Conservation (phyloP, 1,284 basidiomycete genomes). For the Cystobasidium slooffiae region DNA sequence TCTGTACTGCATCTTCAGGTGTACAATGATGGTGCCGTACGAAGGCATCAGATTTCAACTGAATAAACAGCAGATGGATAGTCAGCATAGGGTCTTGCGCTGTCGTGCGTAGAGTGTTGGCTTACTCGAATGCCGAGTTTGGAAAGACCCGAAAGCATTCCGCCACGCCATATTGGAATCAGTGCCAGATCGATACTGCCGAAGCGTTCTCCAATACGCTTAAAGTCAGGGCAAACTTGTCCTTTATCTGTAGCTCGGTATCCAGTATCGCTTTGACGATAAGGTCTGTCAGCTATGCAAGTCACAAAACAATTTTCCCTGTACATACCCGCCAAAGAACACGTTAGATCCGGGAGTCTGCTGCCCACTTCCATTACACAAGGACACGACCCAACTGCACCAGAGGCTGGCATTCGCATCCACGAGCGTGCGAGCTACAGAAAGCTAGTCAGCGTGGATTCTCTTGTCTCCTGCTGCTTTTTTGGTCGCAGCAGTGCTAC, state of each 20-base stretch:
- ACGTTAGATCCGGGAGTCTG: constrained; percentile 35
- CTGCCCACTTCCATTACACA: too few relatives aligned
- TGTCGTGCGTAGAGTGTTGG: not conserved
- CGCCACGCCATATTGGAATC: constrained; percentile 55
- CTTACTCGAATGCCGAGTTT: constrained; percentile 50
- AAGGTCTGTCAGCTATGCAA: not conserved
- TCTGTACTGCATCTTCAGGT: constrained; percentile 51
- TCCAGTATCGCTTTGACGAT: constrained; percentile 48
- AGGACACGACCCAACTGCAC: constrained; percentile 53
- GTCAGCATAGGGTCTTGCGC: not conserved
- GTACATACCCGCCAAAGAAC: constrained; percentile 49
- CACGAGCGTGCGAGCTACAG: constrained; percentile 44
- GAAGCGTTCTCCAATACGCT: constrained; percentile 50
- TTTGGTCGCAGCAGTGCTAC: constrained; percentile 4
- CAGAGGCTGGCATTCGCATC: constrained; percentile 52
- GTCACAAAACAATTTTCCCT: not conserved
- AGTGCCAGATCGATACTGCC: constrained; percentile 53
- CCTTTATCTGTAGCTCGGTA: constrained; percentile 49
- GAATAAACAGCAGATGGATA: not conserved
- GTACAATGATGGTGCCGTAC: constrained; percentile 48
- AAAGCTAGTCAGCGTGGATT: too few relatives aligned
- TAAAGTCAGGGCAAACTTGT: constrained; percentile 52
- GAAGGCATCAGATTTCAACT: constrained; percentile 51
- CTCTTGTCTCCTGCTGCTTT: too few relatives aligned
- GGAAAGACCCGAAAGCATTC: constrained; percentile 51